phyloP scores from a whole-genome alignment of 192 early-diverging fungal species.

The Rhizophagus clarus region DNA sequence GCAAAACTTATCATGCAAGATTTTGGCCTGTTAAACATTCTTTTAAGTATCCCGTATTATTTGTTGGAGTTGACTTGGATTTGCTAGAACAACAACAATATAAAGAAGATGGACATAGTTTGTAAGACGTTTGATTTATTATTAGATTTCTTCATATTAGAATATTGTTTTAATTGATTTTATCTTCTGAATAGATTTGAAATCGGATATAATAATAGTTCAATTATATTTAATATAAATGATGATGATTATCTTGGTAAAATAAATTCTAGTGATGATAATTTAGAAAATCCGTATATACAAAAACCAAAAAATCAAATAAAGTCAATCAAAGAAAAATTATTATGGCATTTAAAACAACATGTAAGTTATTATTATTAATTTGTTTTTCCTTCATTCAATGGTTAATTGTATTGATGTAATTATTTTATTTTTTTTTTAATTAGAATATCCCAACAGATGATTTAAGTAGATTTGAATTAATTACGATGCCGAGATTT shows the following conservation, averaged over 20 bases:
- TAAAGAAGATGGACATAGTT: neutral
- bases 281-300: neutral
- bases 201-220: constrained; percentile 21
- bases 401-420: too few species aligned
- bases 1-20: constrained; percentile 48
- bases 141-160: neutral
- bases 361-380: constrained; percentile 29
- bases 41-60: constrained; percentile 57
- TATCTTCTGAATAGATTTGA: neutral
- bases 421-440: neutral
- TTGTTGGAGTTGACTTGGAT: constrained; percentile 42
- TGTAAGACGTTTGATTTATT: neutral
- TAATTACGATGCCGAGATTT: constrained; percentile 57
- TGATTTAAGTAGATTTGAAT: constrained; percentile 20
- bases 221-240: constrained; percentile 18
- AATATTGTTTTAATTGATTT: neutral
- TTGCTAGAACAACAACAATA: constrained; percentile 11
- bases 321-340: constrained; percentile 32
- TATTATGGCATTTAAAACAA: constrained; percentile 22
- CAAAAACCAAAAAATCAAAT: neutral
- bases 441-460: constrained; percentile 25
- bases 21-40: constrained; percentile 46
- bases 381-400: neutral
- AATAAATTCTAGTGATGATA: neutral
- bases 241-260: constrained; percentile 32